Evolutionary conservation across 1,284 basidiomycete genomes (phyloP).

Genomic region (Cryptococcus amylolentus): DNA sequence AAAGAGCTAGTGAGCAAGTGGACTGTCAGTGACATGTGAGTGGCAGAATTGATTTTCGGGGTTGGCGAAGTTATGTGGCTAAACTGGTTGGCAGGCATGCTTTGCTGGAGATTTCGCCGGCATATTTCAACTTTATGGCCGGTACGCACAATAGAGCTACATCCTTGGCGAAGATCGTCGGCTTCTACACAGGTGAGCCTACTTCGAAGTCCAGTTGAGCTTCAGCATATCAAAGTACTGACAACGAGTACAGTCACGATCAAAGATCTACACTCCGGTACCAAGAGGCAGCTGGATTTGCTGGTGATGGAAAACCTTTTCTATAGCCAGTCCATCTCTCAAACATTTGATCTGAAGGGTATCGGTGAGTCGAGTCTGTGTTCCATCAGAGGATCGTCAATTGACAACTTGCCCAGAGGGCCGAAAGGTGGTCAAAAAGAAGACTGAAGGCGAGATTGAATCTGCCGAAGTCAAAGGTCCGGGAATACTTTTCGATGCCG

Average conservation of each 20-base stretch:
- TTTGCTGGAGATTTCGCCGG: constrained; percentile 66
- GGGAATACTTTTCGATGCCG: constrained; percentile 68
- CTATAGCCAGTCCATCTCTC: constrained; percentile 61
- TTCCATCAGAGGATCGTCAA: background rate
- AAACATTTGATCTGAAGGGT: constrained; percentile 74
- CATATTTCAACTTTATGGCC: constrained; percentile 72
- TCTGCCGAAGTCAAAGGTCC: constrained; percentile 6
- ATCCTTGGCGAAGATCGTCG: constrained; percentile 68
- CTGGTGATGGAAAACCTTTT: constrained; percentile 79
- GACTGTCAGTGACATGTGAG: constrained; percentile 76
- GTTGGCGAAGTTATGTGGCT: background rate
- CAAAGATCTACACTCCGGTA: constrained; percentile 65
- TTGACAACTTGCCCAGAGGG: constrained; percentile 26
- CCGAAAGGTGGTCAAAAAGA: constrained; percentile 33
- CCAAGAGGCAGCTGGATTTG: constrained; percentile 63
- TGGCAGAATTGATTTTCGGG: constrained; percentile 12
- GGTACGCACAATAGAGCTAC: constrained; percentile 63
- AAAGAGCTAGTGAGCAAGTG: constrained; percentile 77
- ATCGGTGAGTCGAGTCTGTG: constrained; percentile 61
- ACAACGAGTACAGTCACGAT: constrained; percentile 56
- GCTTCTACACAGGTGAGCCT: constrained; percentile 60
- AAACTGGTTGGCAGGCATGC: constrained; percentile 58
- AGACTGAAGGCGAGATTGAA: constrained; percentile 1
- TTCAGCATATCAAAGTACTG: background rate
- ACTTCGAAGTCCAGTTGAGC: background rate